Conservation (phyloP, 176 grass and related monocot genomes). For the Chrysopogon serrulatus region DNA sequence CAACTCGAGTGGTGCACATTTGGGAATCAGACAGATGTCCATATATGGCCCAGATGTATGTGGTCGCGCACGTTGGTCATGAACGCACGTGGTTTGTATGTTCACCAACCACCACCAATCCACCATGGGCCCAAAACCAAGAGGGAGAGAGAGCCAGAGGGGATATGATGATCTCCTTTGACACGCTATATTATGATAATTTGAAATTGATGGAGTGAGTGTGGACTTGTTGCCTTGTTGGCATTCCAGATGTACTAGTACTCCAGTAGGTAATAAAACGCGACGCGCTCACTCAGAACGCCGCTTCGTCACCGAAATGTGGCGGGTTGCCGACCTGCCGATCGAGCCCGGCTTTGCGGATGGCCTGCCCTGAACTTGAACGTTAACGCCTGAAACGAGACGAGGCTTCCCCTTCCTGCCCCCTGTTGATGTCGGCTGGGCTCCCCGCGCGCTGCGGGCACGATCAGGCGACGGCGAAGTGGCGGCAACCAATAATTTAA, state of each 20-base stretch:
- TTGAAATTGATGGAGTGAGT: no score
- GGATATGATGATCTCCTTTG: no score
- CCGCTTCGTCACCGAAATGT: not conserved
- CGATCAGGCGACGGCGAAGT: conserved; percentile 2
- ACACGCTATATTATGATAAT: no score
- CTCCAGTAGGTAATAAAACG: no score
- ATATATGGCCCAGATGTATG: not conserved
- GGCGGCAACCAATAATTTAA: not conserved
- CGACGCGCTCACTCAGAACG: not conserved
- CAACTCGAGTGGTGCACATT: not conserved
- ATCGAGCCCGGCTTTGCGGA: not conserved
- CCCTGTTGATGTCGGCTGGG: not conserved
- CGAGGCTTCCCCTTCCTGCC: not conserved
- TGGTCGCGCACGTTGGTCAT: not conserved
- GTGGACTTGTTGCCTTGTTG: not conserved
- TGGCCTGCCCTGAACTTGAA: not conserved
- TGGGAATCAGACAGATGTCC: not conserved
- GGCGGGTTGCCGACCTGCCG: not conserved
- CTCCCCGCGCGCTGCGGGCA: not conserved
- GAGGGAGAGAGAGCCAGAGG: no score
- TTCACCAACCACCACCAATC: not conserved
- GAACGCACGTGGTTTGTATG: not conserved
- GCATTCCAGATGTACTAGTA: no score
- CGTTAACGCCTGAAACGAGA: not conserved
- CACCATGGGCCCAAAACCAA: not conserved